Percentiles rank a stretch among this genome's conserved stretches.
phyloP scores from a whole-genome alignment of 257 asterid species.

The Echites panduratus region DNA sequence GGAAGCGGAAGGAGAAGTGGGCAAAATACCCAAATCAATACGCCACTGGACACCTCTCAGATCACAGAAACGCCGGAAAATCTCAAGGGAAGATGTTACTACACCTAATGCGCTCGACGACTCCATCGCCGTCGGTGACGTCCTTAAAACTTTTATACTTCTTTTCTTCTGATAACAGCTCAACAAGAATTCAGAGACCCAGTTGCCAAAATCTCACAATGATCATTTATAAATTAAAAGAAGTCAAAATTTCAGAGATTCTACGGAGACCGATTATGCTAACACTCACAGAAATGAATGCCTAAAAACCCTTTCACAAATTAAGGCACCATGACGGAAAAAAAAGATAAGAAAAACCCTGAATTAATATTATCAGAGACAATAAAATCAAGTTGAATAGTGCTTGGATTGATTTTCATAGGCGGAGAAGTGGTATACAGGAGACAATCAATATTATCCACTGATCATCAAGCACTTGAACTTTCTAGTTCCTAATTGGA shows the following conservation, averaged over 20 bases:
- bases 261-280: slow-evolving; percentile 22
- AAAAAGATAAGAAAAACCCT: too few relatives aligned
- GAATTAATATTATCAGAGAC: neutral
- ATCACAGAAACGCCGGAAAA: slow-evolving; percentile 41
- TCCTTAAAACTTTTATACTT: neutral
- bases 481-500: too few relatives aligned
- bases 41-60: slow-evolving; percentile 97
- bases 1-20: slow-evolving; percentile 59
- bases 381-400: slow-evolving; percentile 4
- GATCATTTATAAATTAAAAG: neutral
- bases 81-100: slow-evolving; percentile 23
- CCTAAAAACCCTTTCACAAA: neutral
- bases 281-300: slow-evolving; percentile 11
- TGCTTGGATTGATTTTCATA: neutral
- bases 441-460: neutral
- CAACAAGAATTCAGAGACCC: slow-evolving; percentile 11
- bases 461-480: neutral
- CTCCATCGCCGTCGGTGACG: slow-evolving; percentile 5
- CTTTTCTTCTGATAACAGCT: neutral
- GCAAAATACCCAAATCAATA: slow-evolving; percentile 83
- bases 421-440: neutral
- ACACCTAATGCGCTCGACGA: too few relatives aligned
- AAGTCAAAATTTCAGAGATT: slow-evolving; percentile 1
- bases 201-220: slow-evolving; percentile 5
- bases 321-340: neutral